These are phyloP conservation scores for Schizosaccharomyces osmophilus DNA, from an alignment of 805 yeast genomes.

Conservation along the genomic window DNA sequence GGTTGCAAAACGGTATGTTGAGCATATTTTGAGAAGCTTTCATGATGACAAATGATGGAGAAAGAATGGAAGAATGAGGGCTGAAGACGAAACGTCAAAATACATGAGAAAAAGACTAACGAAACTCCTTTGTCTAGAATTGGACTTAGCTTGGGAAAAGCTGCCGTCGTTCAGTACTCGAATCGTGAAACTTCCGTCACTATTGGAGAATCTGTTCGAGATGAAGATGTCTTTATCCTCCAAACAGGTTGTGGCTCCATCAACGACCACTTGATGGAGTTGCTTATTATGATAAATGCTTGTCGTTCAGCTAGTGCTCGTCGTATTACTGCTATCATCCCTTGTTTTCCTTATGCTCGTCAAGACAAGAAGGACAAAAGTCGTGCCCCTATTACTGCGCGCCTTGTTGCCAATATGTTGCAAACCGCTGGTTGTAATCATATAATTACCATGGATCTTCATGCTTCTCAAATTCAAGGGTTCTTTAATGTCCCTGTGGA, in stretches of 20 bases:
- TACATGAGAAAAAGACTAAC: not conserved
- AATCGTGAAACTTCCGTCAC: slow-evolving; percentile 76
- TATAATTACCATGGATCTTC: slow-evolving; percentile 88
- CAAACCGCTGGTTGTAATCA: slow-evolving; percentile 90
- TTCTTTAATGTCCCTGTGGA: slow-evolving; percentile 89
- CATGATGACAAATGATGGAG: not conserved
- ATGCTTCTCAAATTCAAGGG: slow-evolving; percentile 95
- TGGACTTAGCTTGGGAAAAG: slow-evolving; percentile 43
- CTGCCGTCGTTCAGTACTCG: slow-evolving; percentile 64
- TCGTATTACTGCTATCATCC: slow-evolving; percentile 79
- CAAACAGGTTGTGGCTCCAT: slow-evolving; percentile 73
- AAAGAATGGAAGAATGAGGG: not conserved
- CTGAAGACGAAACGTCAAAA: not conserved
- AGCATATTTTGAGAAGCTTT: not conserved
- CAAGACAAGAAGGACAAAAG: slow-evolving; percentile 92
- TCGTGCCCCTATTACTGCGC: slow-evolving; percentile 90
- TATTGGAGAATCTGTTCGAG: slow-evolving; percentile 70
- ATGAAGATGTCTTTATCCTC: slow-evolving; percentile 32
- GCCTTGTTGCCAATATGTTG: slow-evolving; percentile 69
- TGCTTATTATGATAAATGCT: slow-evolving; percentile 74
- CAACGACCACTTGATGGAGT: slow-evolving; percentile 69
- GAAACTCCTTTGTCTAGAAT: slow-evolving; percentile 16
- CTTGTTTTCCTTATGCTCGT: slow-evolving; percentile 89
- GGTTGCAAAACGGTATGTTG: slow-evolving; percentile 27
- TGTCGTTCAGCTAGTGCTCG: slow-evolving; percentile 91